phyloP scores from a whole-genome alignment of 331 rosid species.

The Malus hybrid region DNA sequence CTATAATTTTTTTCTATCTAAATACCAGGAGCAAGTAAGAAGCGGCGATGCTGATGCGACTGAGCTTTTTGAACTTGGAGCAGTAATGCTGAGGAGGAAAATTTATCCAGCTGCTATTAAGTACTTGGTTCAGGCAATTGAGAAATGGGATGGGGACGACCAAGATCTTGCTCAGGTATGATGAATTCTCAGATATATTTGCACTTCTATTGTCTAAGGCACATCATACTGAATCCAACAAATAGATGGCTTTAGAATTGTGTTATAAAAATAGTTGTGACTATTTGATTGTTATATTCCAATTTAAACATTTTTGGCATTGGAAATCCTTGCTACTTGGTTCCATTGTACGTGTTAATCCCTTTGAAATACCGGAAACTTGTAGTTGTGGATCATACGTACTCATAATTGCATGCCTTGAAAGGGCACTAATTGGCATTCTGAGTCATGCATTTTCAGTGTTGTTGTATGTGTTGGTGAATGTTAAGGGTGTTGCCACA shows the following conservation, averaged over 20 bases:
- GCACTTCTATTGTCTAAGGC: neutral
- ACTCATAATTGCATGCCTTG: neutral
- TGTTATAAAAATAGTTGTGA: neutral
- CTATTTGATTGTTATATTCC: neutral
- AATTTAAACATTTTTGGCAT: neutral
- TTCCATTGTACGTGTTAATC: neutral
- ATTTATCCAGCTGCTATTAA: slow-evolving; percentile 90
- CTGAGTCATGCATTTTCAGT: neutral
- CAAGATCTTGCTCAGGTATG: slow-evolving; percentile 96
- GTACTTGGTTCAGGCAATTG: slow-evolving; percentile 84
- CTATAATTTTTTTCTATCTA: neutral
- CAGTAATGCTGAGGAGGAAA: slow-evolving; percentile 95
- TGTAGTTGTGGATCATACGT: no score
- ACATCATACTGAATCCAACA: neutral
- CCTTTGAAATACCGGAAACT: neutral
- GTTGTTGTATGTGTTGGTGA: neutral
- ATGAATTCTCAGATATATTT: neutral
- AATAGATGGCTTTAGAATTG: neutral
- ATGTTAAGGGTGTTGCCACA: neutral
- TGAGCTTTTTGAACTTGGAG: slow-evolving; percentile 93
- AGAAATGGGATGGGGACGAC: slow-evolving; percentile 93
- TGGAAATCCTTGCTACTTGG: neutral
- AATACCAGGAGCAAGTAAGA: slow-evolving; percentile 85
- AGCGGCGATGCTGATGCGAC: slow-evolving; percentile 94
- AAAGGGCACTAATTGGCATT: neutral